These are phyloP conservation scores for Curvularia spicifera DNA, from an alignment of 2,329 filamentous ascomycete species.

Conservation along the genomic window DNA sequence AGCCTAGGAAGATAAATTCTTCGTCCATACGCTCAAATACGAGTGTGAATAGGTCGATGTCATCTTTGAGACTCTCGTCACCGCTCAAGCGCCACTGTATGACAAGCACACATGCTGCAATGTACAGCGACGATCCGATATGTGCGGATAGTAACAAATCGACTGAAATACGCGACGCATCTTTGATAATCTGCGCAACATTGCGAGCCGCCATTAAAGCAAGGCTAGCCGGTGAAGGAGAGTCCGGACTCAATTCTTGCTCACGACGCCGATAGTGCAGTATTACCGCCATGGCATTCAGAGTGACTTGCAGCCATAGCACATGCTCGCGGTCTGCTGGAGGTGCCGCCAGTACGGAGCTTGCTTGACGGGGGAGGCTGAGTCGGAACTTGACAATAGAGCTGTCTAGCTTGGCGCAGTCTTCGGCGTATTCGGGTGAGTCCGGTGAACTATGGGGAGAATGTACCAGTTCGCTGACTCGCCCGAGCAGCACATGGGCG, in stretches of 20 bases:
- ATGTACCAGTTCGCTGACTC: constrained; percentile 35
- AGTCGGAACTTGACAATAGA: constrained; percentile 36
- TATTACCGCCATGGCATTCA: constrained; percentile 35
- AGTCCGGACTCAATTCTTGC: constrained; percentile 1
- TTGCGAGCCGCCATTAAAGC: constrained; percentile 36
- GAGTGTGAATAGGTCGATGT: constrained; percentile 35
- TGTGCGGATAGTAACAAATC: constrained; percentile 37
- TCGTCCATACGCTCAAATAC: constrained; percentile 42
- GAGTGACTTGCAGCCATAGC: constrained; percentile 35
- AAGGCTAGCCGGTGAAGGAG: constrained; percentile 16
- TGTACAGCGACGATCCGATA: constrained; percentile 31
- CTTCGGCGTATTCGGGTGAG: constrained; percentile 30
- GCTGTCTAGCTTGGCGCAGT: constrained; percentile 35
- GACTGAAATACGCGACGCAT: constrained; percentile 34
- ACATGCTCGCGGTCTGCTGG: constrained; percentile 27
- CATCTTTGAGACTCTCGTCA: constrained; percentile 29
- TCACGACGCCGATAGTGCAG: constrained; percentile 30
- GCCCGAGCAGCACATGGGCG: constrained; percentile 39
- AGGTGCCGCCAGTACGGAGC: constrained; percentile 30
- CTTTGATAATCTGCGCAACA: constrained; percentile 36
- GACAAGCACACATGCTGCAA: constrained; percentile 34
- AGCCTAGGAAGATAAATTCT: constrained; percentile 31
- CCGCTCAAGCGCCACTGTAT: constrained; percentile 37
- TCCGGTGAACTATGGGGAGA: constrained; percentile 34
- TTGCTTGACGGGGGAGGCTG: constrained; percentile 33